A percentile compares a stretch with the other conserved stretches of the same genome.
Conservation (phyloP, 2,329 filamentous ascomycete genomes). For the Paecilomyces variotii region DNA sequence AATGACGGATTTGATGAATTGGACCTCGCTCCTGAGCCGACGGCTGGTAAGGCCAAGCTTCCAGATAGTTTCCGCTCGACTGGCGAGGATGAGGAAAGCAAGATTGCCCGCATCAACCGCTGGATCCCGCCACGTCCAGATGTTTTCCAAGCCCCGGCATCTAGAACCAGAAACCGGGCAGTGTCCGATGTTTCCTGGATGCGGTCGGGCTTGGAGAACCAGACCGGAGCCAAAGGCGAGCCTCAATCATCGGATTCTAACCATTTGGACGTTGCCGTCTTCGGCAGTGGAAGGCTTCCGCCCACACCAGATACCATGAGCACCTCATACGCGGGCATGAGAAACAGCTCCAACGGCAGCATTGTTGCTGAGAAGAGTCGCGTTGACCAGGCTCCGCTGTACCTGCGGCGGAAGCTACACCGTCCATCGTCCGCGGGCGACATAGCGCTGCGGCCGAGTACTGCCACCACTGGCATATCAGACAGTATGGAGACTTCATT, state of each 20-base stretch:
- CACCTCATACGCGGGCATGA: slow-evolving; percentile 24
- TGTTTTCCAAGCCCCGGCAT: slow-evolving; percentile 10
- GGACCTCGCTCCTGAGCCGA: not conserved
- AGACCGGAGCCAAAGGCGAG: slow-evolving; percentile 14
- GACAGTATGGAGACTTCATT: slow-evolving; percentile 26
- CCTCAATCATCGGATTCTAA: slow-evolving; percentile 11
- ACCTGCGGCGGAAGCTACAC: slow-evolving; percentile 13
- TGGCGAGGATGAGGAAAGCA: slow-evolving; percentile 10
- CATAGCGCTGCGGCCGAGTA: slow-evolving; percentile 22
- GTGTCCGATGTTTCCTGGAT: slow-evolving; percentile 14
- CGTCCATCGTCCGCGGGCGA: slow-evolving; percentile 29
- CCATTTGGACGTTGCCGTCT: slow-evolving; percentile 21
- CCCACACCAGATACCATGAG: slow-evolving; percentile 39
- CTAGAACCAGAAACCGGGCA: slow-evolving; percentile 11
- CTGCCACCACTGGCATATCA: slow-evolving; percentile 19
- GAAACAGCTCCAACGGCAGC: slow-evolving; percentile 28
- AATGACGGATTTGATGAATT: slow-evolving; percentile 8
- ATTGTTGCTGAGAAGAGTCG: slow-evolving; percentile 21
- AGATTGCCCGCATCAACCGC: slow-evolving; percentile 19
- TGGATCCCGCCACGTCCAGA: slow-evolving; percentile 24
- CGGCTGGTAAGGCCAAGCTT: slow-evolving; percentile 4
- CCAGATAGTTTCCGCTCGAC: slow-evolving; percentile 11
- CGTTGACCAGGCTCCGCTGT: slow-evolving; percentile 12
- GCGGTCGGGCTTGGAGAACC: slow-evolving; percentile 14
- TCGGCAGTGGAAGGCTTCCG: slow-evolving; percentile 27